These are phyloP conservation scores for Talaromyces nanjingensis DNA, from an alignment of 495 filamentous ascomycete genomes.

Conservation along the genomic window DNA sequence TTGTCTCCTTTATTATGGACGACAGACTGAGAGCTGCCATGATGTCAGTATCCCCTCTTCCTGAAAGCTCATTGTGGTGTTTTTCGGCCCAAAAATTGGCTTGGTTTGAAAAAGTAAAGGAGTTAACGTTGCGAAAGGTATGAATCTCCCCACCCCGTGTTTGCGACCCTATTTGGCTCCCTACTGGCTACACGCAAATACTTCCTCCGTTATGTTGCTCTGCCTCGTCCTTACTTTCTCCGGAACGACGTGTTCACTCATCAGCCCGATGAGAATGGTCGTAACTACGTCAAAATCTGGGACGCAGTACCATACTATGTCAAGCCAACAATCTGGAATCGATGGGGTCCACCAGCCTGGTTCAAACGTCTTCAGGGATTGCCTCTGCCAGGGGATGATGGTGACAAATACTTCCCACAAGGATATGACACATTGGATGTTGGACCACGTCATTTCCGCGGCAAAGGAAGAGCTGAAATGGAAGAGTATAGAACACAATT, in stretches of 20 bases:
- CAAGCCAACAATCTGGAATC: constrained; percentile 52
- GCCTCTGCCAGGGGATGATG: constrained; percentile 54
- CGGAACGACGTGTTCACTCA: constrained; percentile 32
- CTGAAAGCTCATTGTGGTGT: neutral
- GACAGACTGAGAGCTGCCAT: constrained; percentile 56
- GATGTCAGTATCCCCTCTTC: constrained; percentile 35
- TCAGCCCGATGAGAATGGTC: constrained; percentile 39
- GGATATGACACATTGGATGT: constrained; percentile 53
- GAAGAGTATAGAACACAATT: constrained; percentile 34
- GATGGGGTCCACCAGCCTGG: constrained; percentile 53
- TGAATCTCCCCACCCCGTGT: constrained; percentile 31
- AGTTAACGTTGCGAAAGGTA: constrained; percentile 26
- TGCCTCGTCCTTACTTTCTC: constrained; percentile 47
- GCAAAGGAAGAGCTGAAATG: constrained; percentile 45
- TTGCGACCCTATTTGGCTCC: constrained; percentile 30
- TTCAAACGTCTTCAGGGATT: constrained; percentile 46
- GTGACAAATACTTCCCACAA: constrained; percentile 47
- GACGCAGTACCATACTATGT: constrained; percentile 52
- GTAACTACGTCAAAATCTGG: constrained; percentile 42
- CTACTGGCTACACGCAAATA: constrained; percentile 42
- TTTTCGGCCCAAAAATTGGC: too few species aligned
- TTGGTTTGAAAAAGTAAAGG: too few species aligned
- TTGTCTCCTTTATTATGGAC: constrained; percentile 56
- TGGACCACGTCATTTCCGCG: constrained; percentile 50
- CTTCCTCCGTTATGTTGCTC: constrained; percentile 47